Evolutionary conservation across 345 rosid genomes (phyloP).

Genomic region (Syzygium aromaticum): DNA sequence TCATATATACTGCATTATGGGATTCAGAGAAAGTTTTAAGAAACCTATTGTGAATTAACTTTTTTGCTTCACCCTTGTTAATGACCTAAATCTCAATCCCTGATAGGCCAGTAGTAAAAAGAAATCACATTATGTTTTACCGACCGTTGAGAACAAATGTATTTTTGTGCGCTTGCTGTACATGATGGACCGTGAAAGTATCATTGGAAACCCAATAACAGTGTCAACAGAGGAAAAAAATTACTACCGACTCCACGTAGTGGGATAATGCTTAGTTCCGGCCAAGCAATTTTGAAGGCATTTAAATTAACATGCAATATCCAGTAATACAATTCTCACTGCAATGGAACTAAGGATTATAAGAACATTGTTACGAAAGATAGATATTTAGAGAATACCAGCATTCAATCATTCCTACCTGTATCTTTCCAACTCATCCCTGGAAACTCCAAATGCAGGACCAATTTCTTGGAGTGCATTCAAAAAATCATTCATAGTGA

Average conservation of each 20-base stretch:
- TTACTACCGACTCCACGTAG: not conserved
- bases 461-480: slow-evolving; percentile 65
- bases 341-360: not conserved
- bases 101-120: not conserved
- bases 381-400: not conserved
- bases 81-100: not conserved
- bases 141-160: not conserved
- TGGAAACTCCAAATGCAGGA: slow-evolving; percentile 98
- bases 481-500: slow-evolving; percentile 84
- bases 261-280: not conserved
- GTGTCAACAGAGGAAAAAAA: no score
- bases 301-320: not conserved
- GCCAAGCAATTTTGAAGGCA: not conserved
- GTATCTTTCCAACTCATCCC: slow-evolving; percentile 91
- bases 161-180: not conserved
- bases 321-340: not conserved
- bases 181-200: not conserved
- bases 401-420: slow-evolving; percentile 35
- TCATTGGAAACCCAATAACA: not conserved
- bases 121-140: not conserved
- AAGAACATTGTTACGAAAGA: not conserved
- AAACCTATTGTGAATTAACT: not conserved
- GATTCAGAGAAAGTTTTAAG: not conserved
- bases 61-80: not conserved
- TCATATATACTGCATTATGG: not conserved